These are phyloP conservation scores for Phytophthora pini DNA, from an alignment of 352 stramenopile species.

Conservation along the genomic window DNA sequence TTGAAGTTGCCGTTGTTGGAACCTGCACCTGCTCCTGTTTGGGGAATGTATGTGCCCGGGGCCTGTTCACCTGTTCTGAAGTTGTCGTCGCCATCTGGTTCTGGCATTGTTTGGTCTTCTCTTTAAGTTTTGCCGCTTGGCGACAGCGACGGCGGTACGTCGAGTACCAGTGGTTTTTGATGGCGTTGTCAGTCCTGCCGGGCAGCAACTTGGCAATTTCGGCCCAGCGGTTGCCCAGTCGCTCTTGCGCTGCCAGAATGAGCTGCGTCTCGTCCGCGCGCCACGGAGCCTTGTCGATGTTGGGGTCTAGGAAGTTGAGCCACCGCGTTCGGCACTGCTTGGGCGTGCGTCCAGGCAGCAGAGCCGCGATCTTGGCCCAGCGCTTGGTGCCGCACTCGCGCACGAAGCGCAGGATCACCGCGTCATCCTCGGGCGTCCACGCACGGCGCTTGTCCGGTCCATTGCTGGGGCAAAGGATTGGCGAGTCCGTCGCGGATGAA, in stretches of 20 bases:
- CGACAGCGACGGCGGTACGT: constrained; percentile 66
- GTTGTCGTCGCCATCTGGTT: constrained; percentile 4
- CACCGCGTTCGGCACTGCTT: constrained; percentile 98
- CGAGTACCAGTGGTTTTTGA: constrained; percentile 91
- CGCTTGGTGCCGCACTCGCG: constrained; percentile 74
- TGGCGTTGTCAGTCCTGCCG: constrained; percentile 88
- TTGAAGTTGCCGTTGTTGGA: constrained; percentile 6
- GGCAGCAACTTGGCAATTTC: constrained; percentile 98
- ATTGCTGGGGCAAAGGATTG: not conserved
- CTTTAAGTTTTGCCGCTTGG: constrained; percentile 55
- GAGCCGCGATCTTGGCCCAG: constrained; percentile 94
- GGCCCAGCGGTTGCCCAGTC: constrained; percentile 96
- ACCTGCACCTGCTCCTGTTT: constrained; percentile 11
- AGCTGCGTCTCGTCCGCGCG: constrained; percentile 90
- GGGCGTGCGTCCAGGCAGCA: constrained; percentile 93
- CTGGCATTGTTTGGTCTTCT: constrained; percentile 14
- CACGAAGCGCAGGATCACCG: constrained; percentile 78
- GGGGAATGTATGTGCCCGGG: not conserved
- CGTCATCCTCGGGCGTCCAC: constrained; percentile 72
- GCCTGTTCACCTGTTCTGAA: constrained; percentile 2
- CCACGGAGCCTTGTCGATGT: constrained; percentile 95
- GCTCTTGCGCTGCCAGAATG: constrained; percentile 73
- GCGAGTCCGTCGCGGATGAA: constrained; percentile 4
- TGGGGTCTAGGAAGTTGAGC: constrained; percentile 95
- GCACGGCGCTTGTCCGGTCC: constrained; percentile 53